Conservation (phyloP, 495 filamentous ascomycete genomes). For the Tuber borchii region DNA sequence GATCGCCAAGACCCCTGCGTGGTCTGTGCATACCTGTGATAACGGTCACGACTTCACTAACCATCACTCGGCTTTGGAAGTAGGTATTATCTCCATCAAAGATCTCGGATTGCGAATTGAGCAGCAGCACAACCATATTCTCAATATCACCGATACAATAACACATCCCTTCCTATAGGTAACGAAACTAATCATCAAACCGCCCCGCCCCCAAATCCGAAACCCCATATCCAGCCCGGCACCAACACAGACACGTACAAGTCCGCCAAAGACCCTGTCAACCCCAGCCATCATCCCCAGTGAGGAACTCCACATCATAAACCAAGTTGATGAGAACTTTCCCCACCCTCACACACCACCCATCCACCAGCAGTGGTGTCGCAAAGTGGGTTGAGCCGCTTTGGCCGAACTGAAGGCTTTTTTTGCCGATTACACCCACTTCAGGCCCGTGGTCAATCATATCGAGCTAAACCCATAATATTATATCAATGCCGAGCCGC, state of each 20-base stretch:
- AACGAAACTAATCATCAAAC: no score
- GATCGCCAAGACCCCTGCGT: neutral
- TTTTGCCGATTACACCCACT: constrained; percentile 8
- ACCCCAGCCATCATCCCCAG: no score
- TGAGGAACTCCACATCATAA: no score
- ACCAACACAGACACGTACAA: no score
- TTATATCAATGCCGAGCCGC: constrained; percentile 36
- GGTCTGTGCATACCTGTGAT: neutral
- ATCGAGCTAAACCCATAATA: constrained; percentile 51
- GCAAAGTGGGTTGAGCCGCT: constrained; percentile 42
- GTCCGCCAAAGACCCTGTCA: no score
- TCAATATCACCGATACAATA: no score
- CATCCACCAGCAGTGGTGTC: constrained; percentile 28
- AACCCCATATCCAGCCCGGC: no score
- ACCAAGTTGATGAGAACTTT: no score
- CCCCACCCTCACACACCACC: no score
- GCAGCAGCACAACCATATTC: no score
- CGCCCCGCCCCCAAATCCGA: no score
- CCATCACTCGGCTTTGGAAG: neutral
- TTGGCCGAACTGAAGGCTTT: constrained; percentile 34
- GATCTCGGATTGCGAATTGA: neutral
- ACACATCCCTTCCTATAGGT: no score
- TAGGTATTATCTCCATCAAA: neutral
- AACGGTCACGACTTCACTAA: neutral
- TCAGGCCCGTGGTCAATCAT: constrained; percentile 50